Evolutionary conservation across 108 stramenopile genomes (phyloP), one percentile per base, ranked within the genome.

Genomic region (Cyclotella sp.): DNA sequence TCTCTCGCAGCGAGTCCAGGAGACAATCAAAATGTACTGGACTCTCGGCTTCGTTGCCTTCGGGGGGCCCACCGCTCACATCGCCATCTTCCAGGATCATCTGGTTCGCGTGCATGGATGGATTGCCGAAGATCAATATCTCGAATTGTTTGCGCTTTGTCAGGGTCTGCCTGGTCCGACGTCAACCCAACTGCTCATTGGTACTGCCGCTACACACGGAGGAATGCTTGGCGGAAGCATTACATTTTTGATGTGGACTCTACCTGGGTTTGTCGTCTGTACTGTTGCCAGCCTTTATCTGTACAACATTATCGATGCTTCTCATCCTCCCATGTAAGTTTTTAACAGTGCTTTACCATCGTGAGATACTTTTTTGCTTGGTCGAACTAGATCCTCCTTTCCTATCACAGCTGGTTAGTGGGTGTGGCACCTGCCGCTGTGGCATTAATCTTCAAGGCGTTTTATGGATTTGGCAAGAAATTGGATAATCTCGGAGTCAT

Each of bases 101-200:
- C 83, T 98, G 60, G 96, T 98, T 13, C 81, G 84, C 15, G 91
- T 92, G 53, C 81, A 84, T 19, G 79, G 90, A 27, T 98, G 95
- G 94, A 54, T 98, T 11, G 93, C 90, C 29, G 96, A 97, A 65
- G 95, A 97, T 54, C 81, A 83, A 59, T 98, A 97, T 72, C 89
- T 86, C 3, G 90, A 91, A 65, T 81, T 91, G 4, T 79, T 79
- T 51, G 78, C 78, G 5, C 58, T 83, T 62, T 81, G 91, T 26
- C 93, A 95, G 62, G 95, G 96, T 15, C 68, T 98, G 60, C 97
- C 97, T n/a, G 97, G 97, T 10, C 96, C 97, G 4, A 98, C 95
- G 11, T 88, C 86, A 19, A 97, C 95, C 0, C 96, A 97, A 74
- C 77, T 97, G 39, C 93, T 97, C 19, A 85, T 97, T 66, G 72